phyloP scores from a whole-genome alignment of 352 stramenopile genomes.

The Pythium aphanidermatum region DNA sequence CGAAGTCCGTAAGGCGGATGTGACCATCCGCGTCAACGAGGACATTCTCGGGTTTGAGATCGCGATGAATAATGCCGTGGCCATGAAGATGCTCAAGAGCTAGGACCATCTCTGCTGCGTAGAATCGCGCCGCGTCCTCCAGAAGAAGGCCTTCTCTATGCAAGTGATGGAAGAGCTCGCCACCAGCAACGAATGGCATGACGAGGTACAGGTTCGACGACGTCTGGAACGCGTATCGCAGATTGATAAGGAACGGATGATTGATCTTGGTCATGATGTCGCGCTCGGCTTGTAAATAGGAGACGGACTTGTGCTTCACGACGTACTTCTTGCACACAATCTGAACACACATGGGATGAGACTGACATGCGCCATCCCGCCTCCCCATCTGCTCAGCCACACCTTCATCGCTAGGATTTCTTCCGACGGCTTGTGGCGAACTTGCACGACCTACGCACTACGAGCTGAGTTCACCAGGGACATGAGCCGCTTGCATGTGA shows the following conservation, averaged over 20 bases:
- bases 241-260: constrained; percentile 77
- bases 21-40: constrained; percentile 75
- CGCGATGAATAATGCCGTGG: constrained; percentile 74
- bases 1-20: constrained; percentile 84
- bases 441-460: constrained; percentile 62
- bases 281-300: constrained; percentile 71
- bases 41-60: constrained; percentile 85
- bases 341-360: constrained; percentile 14
- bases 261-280: constrained; percentile 87
- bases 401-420: constrained; percentile 86
- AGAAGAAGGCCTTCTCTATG: constrained; percentile 32
- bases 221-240: constrained; percentile 81
- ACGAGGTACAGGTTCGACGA: constrained; percentile 77
- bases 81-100: constrained; percentile 73
- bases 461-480: neutral
- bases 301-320: constrained; percentile 77
- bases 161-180: constrained; percentile 40
- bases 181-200: constrained; percentile 49
- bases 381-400: neutral
- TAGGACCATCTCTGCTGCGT: constrained; percentile 80
- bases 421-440: constrained; percentile 60
- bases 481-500: neutral
- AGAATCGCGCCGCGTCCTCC: constrained; percentile 67
- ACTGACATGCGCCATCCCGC: neutral
- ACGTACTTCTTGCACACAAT: constrained; percentile 85